Base-by-base conservation (phyloP, 768 basidiomycete genomes). In the Amanita muscaria region DNA sequence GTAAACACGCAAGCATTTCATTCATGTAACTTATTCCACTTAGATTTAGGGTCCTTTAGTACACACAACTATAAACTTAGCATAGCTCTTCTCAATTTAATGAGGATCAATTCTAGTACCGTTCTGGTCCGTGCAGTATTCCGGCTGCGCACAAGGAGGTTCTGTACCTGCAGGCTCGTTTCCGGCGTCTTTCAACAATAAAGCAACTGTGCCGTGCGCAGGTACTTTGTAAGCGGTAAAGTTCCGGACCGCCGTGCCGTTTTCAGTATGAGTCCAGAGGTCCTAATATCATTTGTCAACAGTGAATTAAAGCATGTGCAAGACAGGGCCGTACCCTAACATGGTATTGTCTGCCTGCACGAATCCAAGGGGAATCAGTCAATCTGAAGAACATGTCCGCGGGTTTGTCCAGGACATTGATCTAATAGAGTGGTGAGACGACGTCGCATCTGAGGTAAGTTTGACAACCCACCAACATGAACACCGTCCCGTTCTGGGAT, bases 181-280 rank as follows among this genome's bases (percentile, higher is more conserved):
- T 0, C 80, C 81, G 1, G 71, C 78, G 51, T 86, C 83, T 38
- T 68, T 72, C 35, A 85, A 60, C 43, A 87, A 61, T 8, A 85
- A 53, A 24, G 81, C 83, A 18, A 79, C 73, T 19, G 84, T 81
- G 3, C 82, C 83, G 48, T 86, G 83, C 5, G 79, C 53, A 3
- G 82, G 81, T 9, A 85, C 79, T 15, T 59, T 61, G 7, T 62
- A 40, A 3, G 64, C 69, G 3, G 73, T 76, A 53, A 83, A 68
- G 56, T 73, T 77, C 14, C 82, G 71, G 18, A 78, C 65, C 1
- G 74, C 76, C 0, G 77, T 84, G 3, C 80, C 80, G 51, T 82
- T 84, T 52, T 80, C 64, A 16, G 79, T 83, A 56, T 85, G 83
- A 3, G 75, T 57, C 83, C 83, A 86, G 2, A 85, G 65, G 53